Evolutionary conservation across 2,329 filamentous ascomycete genomes (phyloP).

Genomic region (Xylariaceae sp.): DNA sequence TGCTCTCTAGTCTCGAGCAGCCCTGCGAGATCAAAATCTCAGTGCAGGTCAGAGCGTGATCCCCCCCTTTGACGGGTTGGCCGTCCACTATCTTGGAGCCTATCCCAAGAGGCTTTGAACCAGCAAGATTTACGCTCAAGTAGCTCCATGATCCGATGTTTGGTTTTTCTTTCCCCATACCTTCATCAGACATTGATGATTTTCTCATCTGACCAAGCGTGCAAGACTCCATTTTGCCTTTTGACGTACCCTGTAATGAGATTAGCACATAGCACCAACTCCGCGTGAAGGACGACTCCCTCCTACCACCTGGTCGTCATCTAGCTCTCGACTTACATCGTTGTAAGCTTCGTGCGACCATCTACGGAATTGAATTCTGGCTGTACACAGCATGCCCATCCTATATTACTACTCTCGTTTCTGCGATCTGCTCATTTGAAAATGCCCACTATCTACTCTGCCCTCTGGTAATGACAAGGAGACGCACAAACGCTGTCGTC

Average conservation of each 20-base stretch:
- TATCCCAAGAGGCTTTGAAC: neutral
- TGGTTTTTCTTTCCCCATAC: neutral
- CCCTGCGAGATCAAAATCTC: neutral
- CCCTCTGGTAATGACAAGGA: slow-evolving; percentile 4
- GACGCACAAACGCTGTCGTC: neutral
- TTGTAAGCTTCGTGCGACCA: slow-evolving; percentile 24
- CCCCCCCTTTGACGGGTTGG: neutral
- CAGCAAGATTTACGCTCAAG: neutral
- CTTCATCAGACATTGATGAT: neutral
- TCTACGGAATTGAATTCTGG: slow-evolving; percentile 6
- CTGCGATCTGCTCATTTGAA: slow-evolving; percentile 7
- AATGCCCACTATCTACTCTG: slow-evolving; percentile 7
- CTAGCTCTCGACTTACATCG: slow-evolving; percentile 12
- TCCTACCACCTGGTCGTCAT: neutral
- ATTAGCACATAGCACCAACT: neutral
- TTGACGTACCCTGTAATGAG: neutral
- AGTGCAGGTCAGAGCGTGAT: neutral
- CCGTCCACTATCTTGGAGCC: slow-evolving; percentile 1
- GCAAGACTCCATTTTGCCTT: neutral
- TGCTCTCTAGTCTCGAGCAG: neutral
- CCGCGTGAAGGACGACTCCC: neutral
- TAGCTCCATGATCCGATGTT: neutral
- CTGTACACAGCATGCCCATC: slow-evolving; percentile 18
- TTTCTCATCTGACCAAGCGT: neutral
- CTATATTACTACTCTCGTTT: slow-evolving; percentile 20